Percentiles rank a stretch among this genome's conserved stretches.
Conservation (phyloP, 768 basidiomycete species). For the Clitopilus passeckerianus region DNA sequence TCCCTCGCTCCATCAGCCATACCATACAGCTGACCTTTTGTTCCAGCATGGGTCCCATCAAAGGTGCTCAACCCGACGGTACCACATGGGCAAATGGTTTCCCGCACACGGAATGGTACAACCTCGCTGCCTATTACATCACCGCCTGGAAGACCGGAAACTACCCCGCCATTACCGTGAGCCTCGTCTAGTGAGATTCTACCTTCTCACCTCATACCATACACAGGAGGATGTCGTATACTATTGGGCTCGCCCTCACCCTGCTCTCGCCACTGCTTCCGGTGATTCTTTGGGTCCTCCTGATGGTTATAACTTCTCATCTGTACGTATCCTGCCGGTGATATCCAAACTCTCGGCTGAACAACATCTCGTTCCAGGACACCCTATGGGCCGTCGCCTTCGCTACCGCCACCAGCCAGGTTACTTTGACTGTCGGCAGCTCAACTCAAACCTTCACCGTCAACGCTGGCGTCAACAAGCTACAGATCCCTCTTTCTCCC, state of each 20-base stretch:
- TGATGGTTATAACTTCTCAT: constrained; percentile 43
- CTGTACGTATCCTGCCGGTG: constrained; percentile 29
- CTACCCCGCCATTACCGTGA: constrained; percentile 52
- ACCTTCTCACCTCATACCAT: neutral
- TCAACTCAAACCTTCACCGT: constrained; percentile 34
- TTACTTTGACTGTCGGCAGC: constrained; percentile 43
- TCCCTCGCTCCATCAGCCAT: neutral
- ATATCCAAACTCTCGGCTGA: neutral
- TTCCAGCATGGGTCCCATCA: constrained; percentile 51
- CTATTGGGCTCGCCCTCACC: constrained; percentile 65
- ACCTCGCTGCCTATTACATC: constrained; percentile 62
- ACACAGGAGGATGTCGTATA: constrained; percentile 40
- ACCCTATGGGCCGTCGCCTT: constrained; percentile 65
- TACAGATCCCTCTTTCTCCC: constrained; percentile 50
- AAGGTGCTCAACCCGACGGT: constrained; percentile 38
- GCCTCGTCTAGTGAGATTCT: constrained; percentile 22
- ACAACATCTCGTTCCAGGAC: constrained; percentile 29
- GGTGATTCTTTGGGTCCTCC: constrained; percentile 42
- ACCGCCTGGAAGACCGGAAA: constrained; percentile 61
- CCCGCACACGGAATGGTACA: constrained; percentile 52
- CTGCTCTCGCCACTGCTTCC: constrained; percentile 36
- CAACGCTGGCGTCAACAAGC: constrained; percentile 51
- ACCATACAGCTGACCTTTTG: neutral
- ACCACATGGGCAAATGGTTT: constrained; percentile 37
- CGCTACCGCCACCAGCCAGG: constrained; percentile 43